These are phyloP conservation scores for Dalbergia cochinchinensis DNA, from an alignment of 306 rosid species.

Conservation along the genomic window DNA sequence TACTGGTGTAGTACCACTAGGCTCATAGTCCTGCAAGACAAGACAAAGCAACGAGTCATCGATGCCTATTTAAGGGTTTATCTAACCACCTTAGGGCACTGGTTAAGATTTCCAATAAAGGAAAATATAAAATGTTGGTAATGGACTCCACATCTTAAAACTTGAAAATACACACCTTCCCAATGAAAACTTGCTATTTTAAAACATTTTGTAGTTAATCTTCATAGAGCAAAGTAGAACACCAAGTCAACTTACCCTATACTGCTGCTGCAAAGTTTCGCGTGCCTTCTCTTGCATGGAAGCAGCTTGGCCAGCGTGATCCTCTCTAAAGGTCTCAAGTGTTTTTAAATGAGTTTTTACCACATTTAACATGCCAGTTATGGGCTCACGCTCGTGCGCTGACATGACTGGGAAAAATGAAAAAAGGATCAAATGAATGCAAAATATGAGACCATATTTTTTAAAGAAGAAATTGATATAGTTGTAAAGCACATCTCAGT, in stretches of 20 bases:
- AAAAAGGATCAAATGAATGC: constrained; percentile 4
- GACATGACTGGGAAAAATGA: constrained; percentile 50
- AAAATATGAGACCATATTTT: not conserved
- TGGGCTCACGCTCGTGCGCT: constrained; percentile 52
- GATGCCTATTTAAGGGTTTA: no score
- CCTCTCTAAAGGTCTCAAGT: constrained; percentile 59
- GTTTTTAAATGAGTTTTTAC: constrained; percentile 60
- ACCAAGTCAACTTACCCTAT: constrained; percentile 44
- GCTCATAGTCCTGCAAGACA: constrained; percentile 84
- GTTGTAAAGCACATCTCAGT: not conserved
- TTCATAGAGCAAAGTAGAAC: constrained; percentile 1
- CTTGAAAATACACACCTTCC: no score
- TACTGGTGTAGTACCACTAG: constrained; percentile 80
- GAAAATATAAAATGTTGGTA: no score
- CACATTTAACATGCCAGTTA: constrained; percentile 58
- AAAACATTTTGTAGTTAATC: not conserved
- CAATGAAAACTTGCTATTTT: no score
- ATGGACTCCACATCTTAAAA: no score
- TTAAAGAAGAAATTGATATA: not conserved
- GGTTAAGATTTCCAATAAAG: no score
- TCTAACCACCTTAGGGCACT: no score
- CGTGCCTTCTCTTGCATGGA: constrained; percentile 58
- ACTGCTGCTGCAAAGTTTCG: constrained; percentile 63
- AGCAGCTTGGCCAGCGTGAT: constrained; percentile 64
- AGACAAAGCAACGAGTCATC: constrained; percentile 36